Percentiles rank a stretch among this genome's conserved stretches.
Evolutionary conservation across 192 early-diverging fungal genomes (phyloP).

Genomic region (Pecoramyces ruminantium): DNA sequence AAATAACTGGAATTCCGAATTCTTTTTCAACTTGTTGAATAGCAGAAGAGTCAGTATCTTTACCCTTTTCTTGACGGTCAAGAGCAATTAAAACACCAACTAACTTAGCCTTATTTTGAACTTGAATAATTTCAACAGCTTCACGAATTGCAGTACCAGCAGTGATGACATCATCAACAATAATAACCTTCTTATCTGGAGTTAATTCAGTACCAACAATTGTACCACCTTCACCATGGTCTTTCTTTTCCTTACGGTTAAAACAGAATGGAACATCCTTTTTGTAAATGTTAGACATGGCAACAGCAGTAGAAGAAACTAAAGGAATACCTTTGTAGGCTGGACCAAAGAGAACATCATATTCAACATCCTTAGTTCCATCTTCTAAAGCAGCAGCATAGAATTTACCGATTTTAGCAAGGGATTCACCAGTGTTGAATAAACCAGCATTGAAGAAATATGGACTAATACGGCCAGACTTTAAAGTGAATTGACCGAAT

Average conservation of each 20-base stretch:
- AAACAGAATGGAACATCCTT: conserved; percentile 69
- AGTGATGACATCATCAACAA: conserved; percentile 97
- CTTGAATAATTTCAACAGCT: conserved; percentile 59
- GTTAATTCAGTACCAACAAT: conserved; percentile 77
- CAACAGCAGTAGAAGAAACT: conserved; percentile 62
- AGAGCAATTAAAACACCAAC: conserved; percentile 81
- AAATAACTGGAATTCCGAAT: conserved; percentile 58
- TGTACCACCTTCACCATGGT: conserved; percentile 93
- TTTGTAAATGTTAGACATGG: conserved; percentile 42
- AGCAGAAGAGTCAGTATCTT: conserved; percentile 52
- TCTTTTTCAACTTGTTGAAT: conserved; percentile 83
- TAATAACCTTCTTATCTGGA: conserved; percentile 45
- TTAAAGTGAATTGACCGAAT: conserved; percentile 85
- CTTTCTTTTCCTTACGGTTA: conserved; percentile 97
- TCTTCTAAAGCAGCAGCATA: conserved; percentile 66
- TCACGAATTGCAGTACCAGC: conserved; percentile 98
- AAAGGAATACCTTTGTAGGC: conserved; percentile 99
- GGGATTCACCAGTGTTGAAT: conserved; percentile 77
- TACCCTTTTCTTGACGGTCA: conserved; percentile 74
- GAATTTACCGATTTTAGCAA: conserved; percentile 68
- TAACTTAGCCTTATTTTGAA: conserved; percentile 43
- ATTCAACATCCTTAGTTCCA: conserved; percentile 37
- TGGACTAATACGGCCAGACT: conserved; percentile 86
- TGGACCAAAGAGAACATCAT: conserved; percentile 89
- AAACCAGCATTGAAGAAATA: conserved; percentile 98